Percentiles rank a stretch among this genome's conserved stretches.
These are phyloP conservation scores for Fraxinus paxiana DNA, from an alignment of 305 asterid genomes.

Conservation along the genomic window DNA sequence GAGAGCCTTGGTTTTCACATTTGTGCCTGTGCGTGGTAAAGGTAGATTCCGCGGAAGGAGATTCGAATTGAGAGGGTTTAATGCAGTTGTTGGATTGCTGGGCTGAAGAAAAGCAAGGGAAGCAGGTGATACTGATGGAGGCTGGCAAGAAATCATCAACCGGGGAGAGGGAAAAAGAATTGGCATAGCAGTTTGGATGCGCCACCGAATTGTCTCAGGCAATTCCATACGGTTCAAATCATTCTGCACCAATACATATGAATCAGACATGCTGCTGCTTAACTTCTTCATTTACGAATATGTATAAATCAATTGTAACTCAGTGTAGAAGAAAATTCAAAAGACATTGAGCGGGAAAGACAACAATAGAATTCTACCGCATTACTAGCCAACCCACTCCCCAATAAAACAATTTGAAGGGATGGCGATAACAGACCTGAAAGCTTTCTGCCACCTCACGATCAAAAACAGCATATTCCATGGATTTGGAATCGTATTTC, in stretches of 20 bases:
- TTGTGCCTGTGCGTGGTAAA: conserved; percentile 48
- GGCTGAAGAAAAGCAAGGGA: conserved; percentile 66
- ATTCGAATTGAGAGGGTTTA: conserved; percentile 42
- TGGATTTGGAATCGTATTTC: conserved; percentile 54
- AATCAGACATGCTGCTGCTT: conserved; percentile 10
- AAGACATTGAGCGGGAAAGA: neutral
- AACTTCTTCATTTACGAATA: neutral
- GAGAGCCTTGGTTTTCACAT: conserved; percentile 48
- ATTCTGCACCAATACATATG: conserved; percentile 43
- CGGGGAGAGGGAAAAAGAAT: conserved; percentile 51
- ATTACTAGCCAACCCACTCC: neutral
- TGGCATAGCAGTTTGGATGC: conserved; percentile 92
- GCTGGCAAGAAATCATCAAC: conserved; percentile 65
- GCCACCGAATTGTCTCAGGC: conserved; percentile 75
- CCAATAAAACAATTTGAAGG: neutral
- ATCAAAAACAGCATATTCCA: conserved; percentile 27
- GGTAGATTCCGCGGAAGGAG: conserved; percentile 46
- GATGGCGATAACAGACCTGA: neutral
- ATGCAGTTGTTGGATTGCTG: conserved; percentile 45
- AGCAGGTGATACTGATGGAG: conserved; percentile 58
- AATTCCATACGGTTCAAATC: conserved; percentile 84
- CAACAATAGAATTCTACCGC: neutral
- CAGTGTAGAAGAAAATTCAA: neutral
- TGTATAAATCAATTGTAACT: neutral
- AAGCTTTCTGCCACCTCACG: conserved; percentile 1